Evolutionary conservation across 768 basidiomycete genomes (phyloP), one percentile per base, ranked within the genome.

Genomic region (Pleurotus salmoneostramineus): DNA sequence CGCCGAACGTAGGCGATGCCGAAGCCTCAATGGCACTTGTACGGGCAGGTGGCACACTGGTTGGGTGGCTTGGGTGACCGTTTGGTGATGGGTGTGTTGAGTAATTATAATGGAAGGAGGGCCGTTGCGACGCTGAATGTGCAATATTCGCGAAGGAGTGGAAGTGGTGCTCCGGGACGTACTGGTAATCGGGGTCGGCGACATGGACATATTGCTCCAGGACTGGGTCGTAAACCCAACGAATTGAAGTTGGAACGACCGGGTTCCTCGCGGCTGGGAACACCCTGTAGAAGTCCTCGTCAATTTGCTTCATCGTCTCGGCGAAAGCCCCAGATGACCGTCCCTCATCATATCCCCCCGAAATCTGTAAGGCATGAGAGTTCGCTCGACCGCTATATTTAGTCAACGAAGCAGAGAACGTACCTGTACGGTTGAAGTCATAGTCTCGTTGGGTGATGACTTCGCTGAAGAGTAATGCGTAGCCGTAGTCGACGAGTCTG

Each of bases 261-360:
- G 32, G 44, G 21, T 11, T n/a, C 44, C 14, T 48, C n/a, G 56
- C 43, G 15, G 31, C 56, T 7, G 56, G 56, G 31, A 56, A 56
- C 45, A 42, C 40, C 8, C 43, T 34, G 15, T 35, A 56, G 36
- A 56, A 56, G 6, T 46, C 56, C 17, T 56, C 56, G 3, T 56
- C 56, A 3, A 48, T 56, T 12, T 56, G 12, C 12, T 27, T 34
- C 14, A 56, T 27, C 32, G 52, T 55, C 40, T 55, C 37, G n/a
- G 52, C 52, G 17, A 55, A 55, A 10, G 15, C 52, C 8, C 52
- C 40, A n/a, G 52, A 40, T 7, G 40, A 21, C 36, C 27, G 37
- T 11, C n/a, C 12, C 35, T 21, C 40, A 33, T 42, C 36, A 35
- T 27, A 27, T 27, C 21, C 21, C 21, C 21, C 21, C 21, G 34